Evolutionary conservation across 139 green algal species (phyloP), one percentile per base, ranked within the genome.

Genomic region (Edaphochlamys debaryana): DNA sequence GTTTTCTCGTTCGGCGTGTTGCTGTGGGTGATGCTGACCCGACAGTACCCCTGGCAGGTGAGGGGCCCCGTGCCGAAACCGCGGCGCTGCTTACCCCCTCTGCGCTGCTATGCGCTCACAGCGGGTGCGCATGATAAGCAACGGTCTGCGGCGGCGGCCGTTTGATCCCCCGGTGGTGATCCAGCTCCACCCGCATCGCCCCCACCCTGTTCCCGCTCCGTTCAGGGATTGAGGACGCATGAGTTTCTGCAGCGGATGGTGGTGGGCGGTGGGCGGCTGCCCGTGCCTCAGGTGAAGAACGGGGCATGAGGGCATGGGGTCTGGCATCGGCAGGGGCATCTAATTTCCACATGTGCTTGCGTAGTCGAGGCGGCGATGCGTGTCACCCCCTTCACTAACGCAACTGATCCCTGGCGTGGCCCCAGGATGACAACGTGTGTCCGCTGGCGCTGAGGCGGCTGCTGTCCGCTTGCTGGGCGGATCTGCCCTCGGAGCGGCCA

Each of bases 181-280:
- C 27, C 30, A 68, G 30, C 62, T 9, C 62, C 6, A 5, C 8
- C 6, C 4, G 30, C 62, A 23, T 29, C 13, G 19, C 8, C 4
- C 62, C 27, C 30, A 30, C 4, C 30, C 30, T 29, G 13, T 29
- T n/a, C 4, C 23, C 29, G 29, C 40, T 11, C 15, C 15, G 11
- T 11, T 54, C 63, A 82, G 75, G 75, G 75, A 29, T 66, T 83
- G 77, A 42, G 64, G 34, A 83, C 77, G 30, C 77, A 83, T 42
- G 77, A 83, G 77, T 83, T 83, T 70, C 62, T 86, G 41, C 80
- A 86, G 69, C 70, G 69, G 32, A 74, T 86, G 69, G 80, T 86
- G 1, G 40, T 86, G 56, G 80, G 72, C 64, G 80, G 80, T 4
- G 80, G 69, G 3, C 80, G 80, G 15, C 70, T 81, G 60, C 34